Percentiles rank a stretch among this genome's conserved stretches.
phyloP scores from a whole-genome alignment of 2,329 filamentous ascomycete species.

The Colletotrichum sp. region DNA sequence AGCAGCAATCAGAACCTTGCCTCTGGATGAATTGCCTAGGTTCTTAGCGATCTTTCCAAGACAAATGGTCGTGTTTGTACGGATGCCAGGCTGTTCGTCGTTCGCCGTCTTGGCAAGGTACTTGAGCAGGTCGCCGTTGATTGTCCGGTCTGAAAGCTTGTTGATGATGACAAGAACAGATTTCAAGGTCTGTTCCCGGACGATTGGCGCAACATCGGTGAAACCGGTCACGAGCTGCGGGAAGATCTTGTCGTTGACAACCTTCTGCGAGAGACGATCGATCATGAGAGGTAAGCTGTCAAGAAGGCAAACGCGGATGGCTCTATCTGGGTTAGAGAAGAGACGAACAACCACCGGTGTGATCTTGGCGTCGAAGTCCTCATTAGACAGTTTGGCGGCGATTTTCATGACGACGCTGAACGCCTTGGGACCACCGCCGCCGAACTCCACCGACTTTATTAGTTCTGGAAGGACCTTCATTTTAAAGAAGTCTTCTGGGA shows the following conservation, averaged over 20 bases:
- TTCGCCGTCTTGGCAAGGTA: slow-evolving; percentile 96
- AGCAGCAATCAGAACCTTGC: slow-evolving; percentile 91
- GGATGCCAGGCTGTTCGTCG: slow-evolving; percentile 95
- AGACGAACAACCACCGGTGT: slow-evolving; percentile 86
- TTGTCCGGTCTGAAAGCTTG: slow-evolving; percentile 89
- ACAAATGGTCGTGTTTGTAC: slow-evolving; percentile 98
- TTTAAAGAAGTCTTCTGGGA: slow-evolving; percentile 97
- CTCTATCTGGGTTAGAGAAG: slow-evolving; percentile 90
- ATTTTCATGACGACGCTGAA: slow-evolving; percentile 91
- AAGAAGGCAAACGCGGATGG: slow-evolving; percentile 87
- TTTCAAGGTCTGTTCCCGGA: slow-evolving; percentile 95
- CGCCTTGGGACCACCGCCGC: slow-evolving; percentile 91
- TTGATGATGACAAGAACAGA: slow-evolving; percentile 85
- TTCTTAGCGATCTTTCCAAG: slow-evolving; percentile 95
- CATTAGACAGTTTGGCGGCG: slow-evolving; percentile 81
- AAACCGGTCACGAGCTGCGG: slow-evolving; percentile 96
- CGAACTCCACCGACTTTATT: slow-evolving; percentile 98
- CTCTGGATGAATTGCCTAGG: slow-evolving; percentile 76
- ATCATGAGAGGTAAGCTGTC: slow-evolving; percentile 93
- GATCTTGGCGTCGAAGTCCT: slow-evolving; percentile 86
- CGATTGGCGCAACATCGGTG: slow-evolving; percentile 86
- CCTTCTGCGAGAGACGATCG: slow-evolving; percentile 83
- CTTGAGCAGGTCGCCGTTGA: slow-evolving; percentile 91
- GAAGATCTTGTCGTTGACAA: slow-evolving; percentile 96
- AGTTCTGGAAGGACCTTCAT: slow-evolving; percentile 95